Conservation (phyloP, 2,329 filamentous ascomycete genomes). For the Alternaria brassicicola region DNA sequence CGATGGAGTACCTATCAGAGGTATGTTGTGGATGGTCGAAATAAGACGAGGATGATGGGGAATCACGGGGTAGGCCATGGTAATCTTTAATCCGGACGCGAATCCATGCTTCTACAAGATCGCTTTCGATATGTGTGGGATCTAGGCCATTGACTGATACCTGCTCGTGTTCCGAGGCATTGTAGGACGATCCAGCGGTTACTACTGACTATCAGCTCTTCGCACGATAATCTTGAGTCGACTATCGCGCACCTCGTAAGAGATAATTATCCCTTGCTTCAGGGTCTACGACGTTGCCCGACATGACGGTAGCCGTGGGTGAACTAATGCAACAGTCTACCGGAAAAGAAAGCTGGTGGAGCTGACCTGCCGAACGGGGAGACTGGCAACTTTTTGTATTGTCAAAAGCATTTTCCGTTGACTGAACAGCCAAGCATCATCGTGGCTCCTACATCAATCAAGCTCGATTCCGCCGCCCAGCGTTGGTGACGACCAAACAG, state of each 20-base stretch:
- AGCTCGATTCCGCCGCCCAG: not conserved
- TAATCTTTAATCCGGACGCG: conserved; percentile 47
- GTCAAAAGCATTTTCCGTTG: not conserved
- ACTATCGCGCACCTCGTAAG: conserved; percentile 29
- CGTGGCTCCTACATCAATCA: not conserved
- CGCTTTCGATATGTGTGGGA: conserved; percentile 34
- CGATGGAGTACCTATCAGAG: conserved; percentile 45
- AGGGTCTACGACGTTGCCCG: conserved; percentile 34
- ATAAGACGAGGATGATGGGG: conserved; percentile 38
- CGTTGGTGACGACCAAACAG: not conserved
- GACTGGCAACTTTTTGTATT: not conserved
- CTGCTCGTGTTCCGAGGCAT: conserved; percentile 36
- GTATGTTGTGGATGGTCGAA: conserved; percentile 42
- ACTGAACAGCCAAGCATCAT: not conserved
- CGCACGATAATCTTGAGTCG: too few relatives aligned
- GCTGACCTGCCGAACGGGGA: not conserved
- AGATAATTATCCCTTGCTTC: conserved; percentile 46
- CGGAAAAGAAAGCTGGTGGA: not conserved
- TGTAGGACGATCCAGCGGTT: conserved; percentile 46
- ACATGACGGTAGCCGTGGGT: conserved; percentile 3
- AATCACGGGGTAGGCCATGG: conserved; percentile 41
- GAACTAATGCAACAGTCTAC: not conserved
- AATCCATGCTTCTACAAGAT: conserved; percentile 39
- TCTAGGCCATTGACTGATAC: conserved; percentile 42
- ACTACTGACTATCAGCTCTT: conserved; percentile 21